These are phyloP conservation scores for Saccharomycopsis oosterbeekiorum DNA, from an alignment of 805 yeast genomes.

Conservation along the genomic window DNA sequence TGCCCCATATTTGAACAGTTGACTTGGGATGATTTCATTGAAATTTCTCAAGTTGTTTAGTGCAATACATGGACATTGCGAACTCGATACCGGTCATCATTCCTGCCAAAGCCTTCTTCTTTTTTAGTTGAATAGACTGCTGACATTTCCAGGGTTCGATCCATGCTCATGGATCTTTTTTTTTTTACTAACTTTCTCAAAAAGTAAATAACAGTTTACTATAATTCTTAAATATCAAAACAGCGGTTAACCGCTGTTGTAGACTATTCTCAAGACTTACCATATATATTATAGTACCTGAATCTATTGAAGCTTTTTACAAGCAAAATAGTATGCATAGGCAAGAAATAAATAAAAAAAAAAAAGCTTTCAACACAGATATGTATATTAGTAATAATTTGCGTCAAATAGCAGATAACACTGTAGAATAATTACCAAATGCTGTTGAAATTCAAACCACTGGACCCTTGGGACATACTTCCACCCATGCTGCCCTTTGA, in stretches of 20 bases:
- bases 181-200: neutral
- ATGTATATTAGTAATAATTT: no score
- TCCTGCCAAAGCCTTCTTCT: neutral
- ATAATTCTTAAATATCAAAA: no score
- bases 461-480: neutral
- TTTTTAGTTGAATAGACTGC: neutral
- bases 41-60: constrained; percentile 4
- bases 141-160: neutral
- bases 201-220: no score
- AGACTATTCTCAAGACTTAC: no score
- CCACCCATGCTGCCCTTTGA: neutral
- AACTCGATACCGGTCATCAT: constrained; percentile 16
- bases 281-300: no score
- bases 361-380: no score
- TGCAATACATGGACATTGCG: constrained; percentile 12
- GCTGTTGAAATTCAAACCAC: neutral
- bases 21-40: neutral
- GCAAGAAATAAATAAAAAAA: no score
- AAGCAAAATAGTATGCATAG: no score
- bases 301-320: no score
- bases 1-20: constrained; percentile 6
- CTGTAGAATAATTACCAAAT: neutral
- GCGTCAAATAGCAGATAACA: neutral
- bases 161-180: neutral
- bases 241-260: no score